A percentile compares a stretch with the other conserved stretches of the same genome.
These are phyloP conservation scores for Diaporthe sp. DNA, from an alignment of 2,329 filamentous ascomycete genomes.

Conservation along the genomic window DNA sequence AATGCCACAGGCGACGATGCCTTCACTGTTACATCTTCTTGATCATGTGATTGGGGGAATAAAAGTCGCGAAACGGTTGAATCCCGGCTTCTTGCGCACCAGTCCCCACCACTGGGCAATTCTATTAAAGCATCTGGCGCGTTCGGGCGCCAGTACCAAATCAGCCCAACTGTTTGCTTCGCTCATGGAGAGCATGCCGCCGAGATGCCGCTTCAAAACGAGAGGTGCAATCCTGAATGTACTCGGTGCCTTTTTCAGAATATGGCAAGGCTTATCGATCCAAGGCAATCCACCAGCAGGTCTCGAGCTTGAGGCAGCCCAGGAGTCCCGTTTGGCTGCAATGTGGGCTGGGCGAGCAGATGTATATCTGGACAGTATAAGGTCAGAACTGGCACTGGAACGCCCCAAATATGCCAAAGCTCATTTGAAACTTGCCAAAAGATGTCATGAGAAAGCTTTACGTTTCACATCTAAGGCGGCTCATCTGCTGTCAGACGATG, in stretches of 20 bases:
- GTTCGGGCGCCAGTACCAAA: conserved; percentile 8
- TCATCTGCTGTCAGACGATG: conserved; percentile 36
- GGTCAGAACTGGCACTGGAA: conserved; percentile 16
- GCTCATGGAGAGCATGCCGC: conserved; percentile 29
- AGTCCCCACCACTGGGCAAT: conserved; percentile 28
- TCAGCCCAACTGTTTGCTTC: conserved; percentile 29
- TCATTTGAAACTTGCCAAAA: conserved; percentile 13
- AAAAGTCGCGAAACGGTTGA: neutral
- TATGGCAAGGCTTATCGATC: conserved; percentile 33
- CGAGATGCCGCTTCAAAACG: conserved; percentile 13
- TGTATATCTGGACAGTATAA: neutral
- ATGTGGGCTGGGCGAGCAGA: conserved; percentile 38
- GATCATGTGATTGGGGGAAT: conserved; percentile 22
- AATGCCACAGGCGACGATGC: conserved; percentile 1
- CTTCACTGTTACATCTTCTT: conserved; percentile 18
- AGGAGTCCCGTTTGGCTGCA: conserved; percentile 1
- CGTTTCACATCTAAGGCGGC: conserved; percentile 33
- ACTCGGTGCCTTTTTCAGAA: conserved; percentile 34
- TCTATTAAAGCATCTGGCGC: conserved; percentile 30
- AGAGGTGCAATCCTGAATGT: conserved; percentile 33
- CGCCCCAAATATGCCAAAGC: neutral
- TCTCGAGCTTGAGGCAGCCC: neutral
- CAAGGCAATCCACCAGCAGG: conserved; percentile 32
- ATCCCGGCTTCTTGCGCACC: conserved; percentile 22
- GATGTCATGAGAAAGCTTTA: conserved; percentile 6